phyloP scores from a whole-genome alignment of 164 flowering plant genomes.

The Liriodendron chinense region DNA sequence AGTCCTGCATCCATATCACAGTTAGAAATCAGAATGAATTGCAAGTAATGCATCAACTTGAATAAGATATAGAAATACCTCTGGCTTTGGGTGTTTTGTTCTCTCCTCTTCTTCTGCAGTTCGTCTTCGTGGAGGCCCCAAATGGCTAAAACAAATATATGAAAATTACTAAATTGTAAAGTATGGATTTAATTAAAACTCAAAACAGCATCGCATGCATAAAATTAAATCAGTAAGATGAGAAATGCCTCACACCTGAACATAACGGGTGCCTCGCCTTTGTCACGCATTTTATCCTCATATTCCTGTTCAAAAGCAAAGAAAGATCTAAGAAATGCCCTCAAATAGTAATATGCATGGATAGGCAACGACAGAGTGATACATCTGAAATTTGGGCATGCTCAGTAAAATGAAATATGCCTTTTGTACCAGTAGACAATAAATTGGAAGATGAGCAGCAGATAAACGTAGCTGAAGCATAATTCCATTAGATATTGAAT shows the following conservation, averaged over 20 bases:
- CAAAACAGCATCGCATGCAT: not conserved
- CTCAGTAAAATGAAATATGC: not conserved
- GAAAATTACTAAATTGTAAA: not conserved
- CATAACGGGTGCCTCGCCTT: constrained; percentile 99
- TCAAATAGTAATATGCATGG: not conserved
- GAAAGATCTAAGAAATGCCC: not conserved
- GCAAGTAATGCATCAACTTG: not conserved
- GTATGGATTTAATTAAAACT: not conserved
- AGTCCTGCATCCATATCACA: constrained; percentile 60
- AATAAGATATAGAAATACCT: constrained; percentile 38
- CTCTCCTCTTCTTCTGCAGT: constrained; percentile 92
- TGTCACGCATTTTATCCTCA: constrained; percentile 82
- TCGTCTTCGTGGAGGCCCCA: constrained; percentile 81
- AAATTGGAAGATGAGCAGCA: too few species aligned
- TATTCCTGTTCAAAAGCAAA: constrained; percentile 53
- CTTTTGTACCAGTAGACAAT: not conserved
- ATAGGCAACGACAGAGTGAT: not conserved
- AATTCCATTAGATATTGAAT: too few species aligned
- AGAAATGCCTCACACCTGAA: constrained; percentile 57
- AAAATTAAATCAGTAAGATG: not conserved
- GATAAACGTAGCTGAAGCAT: too few species aligned
- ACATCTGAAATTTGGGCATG: too few species aligned
- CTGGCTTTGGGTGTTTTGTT: constrained; percentile 83
- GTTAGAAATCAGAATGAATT: constrained; percentile 5
- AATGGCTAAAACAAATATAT: constrained; percentile 60